phyloP scores from a whole-genome alignment of 352 stramenopile genomes.

The Globisporangium heterothallicum region DNA sequence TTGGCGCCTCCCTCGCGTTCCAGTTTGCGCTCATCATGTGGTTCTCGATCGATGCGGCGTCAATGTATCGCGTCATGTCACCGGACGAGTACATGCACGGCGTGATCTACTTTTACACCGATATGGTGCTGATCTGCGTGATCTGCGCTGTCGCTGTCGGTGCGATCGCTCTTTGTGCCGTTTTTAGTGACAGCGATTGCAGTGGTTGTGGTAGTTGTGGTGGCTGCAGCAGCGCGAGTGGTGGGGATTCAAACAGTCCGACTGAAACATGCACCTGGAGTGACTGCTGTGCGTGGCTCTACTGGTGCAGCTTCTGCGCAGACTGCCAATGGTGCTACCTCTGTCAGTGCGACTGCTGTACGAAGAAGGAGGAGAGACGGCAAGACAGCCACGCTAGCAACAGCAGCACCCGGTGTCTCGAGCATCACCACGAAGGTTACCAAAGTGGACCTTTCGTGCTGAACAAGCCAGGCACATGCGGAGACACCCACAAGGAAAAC shows the following conservation, averaged over 20 bases:
- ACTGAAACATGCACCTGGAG: neutral
- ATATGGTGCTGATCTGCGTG: slow-evolving; percentile 47
- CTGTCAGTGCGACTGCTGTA: no score
- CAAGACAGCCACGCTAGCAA: no score
- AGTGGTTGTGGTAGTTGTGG: neutral
- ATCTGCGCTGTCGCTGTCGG: slow-evolving; percentile 30
- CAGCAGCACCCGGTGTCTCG: no score
- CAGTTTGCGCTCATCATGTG: slow-evolving; percentile 46
- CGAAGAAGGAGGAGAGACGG: no score
- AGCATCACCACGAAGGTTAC: no score
- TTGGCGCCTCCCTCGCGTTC: slow-evolving; percentile 33
- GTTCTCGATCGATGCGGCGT: slow-evolving; percentile 46
- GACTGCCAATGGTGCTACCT: neutral
- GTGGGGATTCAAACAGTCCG: neutral
- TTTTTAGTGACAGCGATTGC: neutral
- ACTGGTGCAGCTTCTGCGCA: neutral
- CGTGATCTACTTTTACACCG: slow-evolving; percentile 63
- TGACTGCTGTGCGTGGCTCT: no score
- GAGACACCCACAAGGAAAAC: neutral
- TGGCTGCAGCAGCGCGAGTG: no score
- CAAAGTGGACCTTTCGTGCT: neutral
- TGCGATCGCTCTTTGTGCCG: neutral
- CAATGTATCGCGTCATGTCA: slow-evolving; percentile 54
- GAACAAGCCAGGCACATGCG: neutral
- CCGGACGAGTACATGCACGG: slow-evolving; percentile 65